Evolutionary conservation across 2,329 filamentous ascomycete species (phyloP).

Genomic region (Fusarium sp.): DNA sequence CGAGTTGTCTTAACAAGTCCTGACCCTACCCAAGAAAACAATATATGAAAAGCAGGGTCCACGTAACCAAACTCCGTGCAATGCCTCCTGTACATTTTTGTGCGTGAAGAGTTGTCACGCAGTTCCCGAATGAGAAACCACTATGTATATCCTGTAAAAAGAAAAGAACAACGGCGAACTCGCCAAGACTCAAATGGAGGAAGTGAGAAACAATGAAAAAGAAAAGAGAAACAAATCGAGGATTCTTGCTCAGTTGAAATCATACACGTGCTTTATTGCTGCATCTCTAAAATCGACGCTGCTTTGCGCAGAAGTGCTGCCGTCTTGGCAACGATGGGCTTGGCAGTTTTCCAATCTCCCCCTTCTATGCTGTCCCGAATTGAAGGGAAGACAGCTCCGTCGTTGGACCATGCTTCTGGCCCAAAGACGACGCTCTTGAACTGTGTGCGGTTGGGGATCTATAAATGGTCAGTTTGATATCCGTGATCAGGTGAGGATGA

Average conservation of each 20-base stretch:
- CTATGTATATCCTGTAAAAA: conserved; percentile 37
- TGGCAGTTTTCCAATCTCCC: conserved; percentile 76
- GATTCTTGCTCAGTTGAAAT: conserved; percentile 26
- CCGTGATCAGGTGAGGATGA: not conserved
- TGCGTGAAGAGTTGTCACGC: conserved; percentile 36
- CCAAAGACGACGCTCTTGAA: conserved; percentile 95
- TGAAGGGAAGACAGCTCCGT: conserved; percentile 67
- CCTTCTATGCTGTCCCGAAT: conserved; percentile 83
- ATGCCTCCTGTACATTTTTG: conserved; percentile 50
- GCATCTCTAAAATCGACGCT: conserved; percentile 53
- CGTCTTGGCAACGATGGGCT: conserved; percentile 76
- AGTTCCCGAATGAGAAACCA: conserved; percentile 23
- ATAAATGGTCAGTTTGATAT: conserved; percentile 25
- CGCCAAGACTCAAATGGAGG: conserved; percentile 25
- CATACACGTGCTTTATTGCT: conserved; percentile 36
- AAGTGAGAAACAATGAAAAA: conserved; percentile 18
- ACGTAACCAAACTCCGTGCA: conserved; percentile 51
- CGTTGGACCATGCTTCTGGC: conserved; percentile 77
- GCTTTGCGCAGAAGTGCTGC: conserved; percentile 75
- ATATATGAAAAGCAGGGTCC: conserved; percentile 37
- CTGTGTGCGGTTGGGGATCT: conserved; percentile 88
- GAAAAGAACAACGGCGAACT: conserved; percentile 31
- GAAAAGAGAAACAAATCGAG: conserved; percentile 14
- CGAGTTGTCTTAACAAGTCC: conserved; percentile 23
- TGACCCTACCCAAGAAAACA: conserved; percentile 37